These are phyloP conservation scores for Fusarium proliferatum DNA, from an alignment of 2,329 filamentous ascomycete species.

Conservation along the genomic window DNA sequence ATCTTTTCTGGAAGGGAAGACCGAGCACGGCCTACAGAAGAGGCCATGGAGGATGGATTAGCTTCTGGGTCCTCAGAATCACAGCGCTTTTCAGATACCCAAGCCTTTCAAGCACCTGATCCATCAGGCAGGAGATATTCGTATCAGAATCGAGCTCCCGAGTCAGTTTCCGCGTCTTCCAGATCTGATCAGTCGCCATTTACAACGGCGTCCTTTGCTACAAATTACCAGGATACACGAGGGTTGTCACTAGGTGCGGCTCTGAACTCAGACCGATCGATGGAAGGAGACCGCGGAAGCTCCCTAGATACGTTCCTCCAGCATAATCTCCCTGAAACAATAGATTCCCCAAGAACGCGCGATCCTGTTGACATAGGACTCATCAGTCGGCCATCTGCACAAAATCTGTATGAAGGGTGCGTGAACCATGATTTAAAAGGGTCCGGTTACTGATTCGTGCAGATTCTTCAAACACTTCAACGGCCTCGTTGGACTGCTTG, in stretches of 20 bases:
- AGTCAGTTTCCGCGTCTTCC: not conserved
- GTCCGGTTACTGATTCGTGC: not conserved
- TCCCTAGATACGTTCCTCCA: not conserved
- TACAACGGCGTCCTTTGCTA: not conserved
- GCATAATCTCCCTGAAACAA: accelerated
- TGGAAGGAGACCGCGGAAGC: accelerated
- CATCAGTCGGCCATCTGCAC: not conserved
- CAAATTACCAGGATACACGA: not conserved
- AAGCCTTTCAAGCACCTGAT: accelerated
- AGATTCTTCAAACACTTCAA: constrained; percentile 8
- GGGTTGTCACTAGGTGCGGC: accelerated
- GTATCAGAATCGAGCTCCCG: not conserved
- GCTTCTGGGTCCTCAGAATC: not conserved
- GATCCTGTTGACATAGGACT: not conserved
- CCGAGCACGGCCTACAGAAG: accelerated
- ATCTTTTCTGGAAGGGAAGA: accelerated
- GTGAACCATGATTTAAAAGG: accelerated
- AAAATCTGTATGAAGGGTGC: not conserved
- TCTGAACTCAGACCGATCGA: not conserved
- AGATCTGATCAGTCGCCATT: not conserved
- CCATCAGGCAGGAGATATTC: not conserved
- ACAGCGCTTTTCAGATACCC: not conserved
- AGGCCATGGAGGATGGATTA: accelerated
- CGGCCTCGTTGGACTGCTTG: not conserved
- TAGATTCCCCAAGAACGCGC: accelerated